These are phyloP conservation scores for Capronia coronata DNA, from an alignment of 2,329 filamentous ascomycete species.

Conservation along the genomic window DNA sequence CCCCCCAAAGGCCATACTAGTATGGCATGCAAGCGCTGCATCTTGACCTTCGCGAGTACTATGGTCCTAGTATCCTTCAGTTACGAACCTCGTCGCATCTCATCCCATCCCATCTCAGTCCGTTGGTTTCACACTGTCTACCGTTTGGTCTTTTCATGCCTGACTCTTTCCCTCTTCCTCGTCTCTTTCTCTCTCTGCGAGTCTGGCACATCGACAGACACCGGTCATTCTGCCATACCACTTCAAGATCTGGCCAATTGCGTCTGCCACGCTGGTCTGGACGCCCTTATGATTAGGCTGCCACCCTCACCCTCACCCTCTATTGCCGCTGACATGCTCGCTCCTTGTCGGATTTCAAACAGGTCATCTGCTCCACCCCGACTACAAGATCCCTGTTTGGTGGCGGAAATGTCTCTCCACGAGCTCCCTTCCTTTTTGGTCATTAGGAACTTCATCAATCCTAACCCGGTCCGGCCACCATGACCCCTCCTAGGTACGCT, in stretches of 20 bases:
- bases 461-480: background rate
- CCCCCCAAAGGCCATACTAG: too few relatives aligned
- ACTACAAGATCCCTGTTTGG: constrained; percentile 2
- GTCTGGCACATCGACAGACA: too few relatives aligned
- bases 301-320: background rate
- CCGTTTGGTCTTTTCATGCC: too few relatives aligned
- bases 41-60: too few relatives aligned
- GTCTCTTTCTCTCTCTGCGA: too few relatives aligned
- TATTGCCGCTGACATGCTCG: background rate
- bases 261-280: too few relatives aligned
- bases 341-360: background rate
- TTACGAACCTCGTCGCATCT: too few relatives aligned
- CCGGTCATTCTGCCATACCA: background rate
- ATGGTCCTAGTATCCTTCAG: too few relatives aligned
- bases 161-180: too few relatives aligned
- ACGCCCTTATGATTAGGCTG: background rate
- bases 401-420: constrained; percentile 22
- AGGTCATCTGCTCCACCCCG: constrained; percentile 10
- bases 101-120: too few relatives aligned
- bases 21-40: too few relatives aligned
- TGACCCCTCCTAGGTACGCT: background rate
- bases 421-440: constrained; percentile 1
- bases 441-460: background rate
- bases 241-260: background rate
- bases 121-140: too few relatives aligned